Conservation (phyloP, 805 yeast species). For the Starmera dryadoides region DNA sequence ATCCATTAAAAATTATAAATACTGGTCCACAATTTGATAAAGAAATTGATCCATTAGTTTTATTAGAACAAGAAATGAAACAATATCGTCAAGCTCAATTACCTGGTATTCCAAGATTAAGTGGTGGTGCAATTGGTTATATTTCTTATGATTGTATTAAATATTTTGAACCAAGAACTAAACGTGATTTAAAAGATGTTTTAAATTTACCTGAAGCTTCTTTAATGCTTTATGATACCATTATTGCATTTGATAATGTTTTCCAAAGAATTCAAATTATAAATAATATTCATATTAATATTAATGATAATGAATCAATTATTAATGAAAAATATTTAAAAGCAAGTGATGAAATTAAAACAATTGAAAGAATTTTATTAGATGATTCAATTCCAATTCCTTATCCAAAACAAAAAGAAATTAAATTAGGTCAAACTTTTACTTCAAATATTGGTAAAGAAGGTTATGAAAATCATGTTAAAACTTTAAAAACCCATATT, state of each 20-base stretch:
- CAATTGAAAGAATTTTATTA: conserved; percentile 41
- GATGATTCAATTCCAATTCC: conserved; percentile 37
- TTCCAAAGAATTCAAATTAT: conserved; percentile 89
- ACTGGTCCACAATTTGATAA: conserved; percentile 67
- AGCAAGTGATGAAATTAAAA: conserved; percentile 54
- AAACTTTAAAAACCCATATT: conserved; percentile 69
- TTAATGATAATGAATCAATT: conserved; percentile 20
- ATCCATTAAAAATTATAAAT: conserved; percentile 73
- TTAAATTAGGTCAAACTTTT: conserved; percentile 59
- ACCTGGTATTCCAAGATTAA: conserved; percentile 75
- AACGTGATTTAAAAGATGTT: conserved; percentile 66
- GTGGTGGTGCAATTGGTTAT: conserved; percentile 97
- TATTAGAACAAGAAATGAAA: conserved; percentile 69
- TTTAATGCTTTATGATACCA: conserved; percentile 83
- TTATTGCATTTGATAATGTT: conserved; percentile 91
- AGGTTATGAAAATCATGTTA: conserved; percentile 85
- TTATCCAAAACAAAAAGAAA: conserved; percentile 70
- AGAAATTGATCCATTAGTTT: conserved; percentile 64
- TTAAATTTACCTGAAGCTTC: conserved; percentile 86
- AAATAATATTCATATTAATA: conserved; percentile 56
- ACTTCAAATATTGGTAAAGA: conserved; percentile 88
- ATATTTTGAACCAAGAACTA: conserved; percentile 92
- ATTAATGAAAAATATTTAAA: conserved; percentile 39
- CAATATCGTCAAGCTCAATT: conserved; percentile 61
- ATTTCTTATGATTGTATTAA: conserved; percentile 94